Percentiles rank a stretch among this genome's conserved stretches.
Conservation (phyloP, 768 basidiomycete genomes). For the Lentinula aciculospora region DNA sequence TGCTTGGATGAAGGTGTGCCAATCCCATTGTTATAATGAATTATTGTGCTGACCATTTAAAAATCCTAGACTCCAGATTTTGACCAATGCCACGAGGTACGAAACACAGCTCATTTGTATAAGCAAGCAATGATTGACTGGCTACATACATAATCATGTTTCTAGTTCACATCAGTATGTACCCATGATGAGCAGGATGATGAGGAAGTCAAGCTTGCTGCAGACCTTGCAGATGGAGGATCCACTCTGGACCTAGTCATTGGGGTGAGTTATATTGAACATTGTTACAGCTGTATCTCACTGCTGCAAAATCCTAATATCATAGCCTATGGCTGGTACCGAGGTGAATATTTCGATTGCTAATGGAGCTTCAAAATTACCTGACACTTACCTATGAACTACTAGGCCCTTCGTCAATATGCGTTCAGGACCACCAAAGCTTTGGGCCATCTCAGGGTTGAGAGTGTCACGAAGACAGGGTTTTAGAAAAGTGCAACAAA, state of each 20-base stretch:
- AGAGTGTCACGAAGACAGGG: background rate
- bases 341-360: background rate
- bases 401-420: background rate
- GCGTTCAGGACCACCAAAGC: background rate
- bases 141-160: no score
- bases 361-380: background rate
- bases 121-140: no score
- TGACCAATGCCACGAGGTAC: background rate
- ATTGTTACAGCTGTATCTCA: no score
- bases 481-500: no score
- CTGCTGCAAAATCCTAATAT: background rate
- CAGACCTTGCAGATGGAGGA: background rate
- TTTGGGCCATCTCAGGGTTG: background rate
- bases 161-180: background rate
- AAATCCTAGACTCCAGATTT: background rate
- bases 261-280: background rate
- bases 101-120: background rate
- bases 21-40: background rate
- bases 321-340: background rate
- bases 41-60: background rate
- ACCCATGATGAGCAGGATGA: background rate
- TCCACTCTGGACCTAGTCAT: background rate
- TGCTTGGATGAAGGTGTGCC: background rate
- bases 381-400: background rate
- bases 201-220: background rate